phyloP scores from a whole-genome alignment of 2,329 filamentous ascomycete species.

The Elsinoe australis region DNA sequence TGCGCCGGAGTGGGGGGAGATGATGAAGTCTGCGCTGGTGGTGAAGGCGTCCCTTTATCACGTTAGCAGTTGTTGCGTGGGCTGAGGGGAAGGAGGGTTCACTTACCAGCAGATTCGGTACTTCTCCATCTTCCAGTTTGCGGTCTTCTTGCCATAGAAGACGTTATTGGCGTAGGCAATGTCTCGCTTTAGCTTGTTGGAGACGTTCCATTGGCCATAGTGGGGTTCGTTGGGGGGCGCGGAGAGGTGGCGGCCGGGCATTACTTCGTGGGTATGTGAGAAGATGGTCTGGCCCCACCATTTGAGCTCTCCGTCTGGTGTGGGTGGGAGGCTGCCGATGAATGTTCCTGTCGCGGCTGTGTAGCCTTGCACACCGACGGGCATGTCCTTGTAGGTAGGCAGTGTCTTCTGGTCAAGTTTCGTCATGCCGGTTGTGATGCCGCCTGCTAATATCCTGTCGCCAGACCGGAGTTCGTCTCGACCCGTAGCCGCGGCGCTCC shows the following conservation, averaged over 20 bases:
- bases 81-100: neutral
- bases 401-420: conserved; percentile 36
- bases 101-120: conserved; percentile 60
- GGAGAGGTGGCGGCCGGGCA: conserved; percentile 49
- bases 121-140: conserved; percentile 52
- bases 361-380: conserved; percentile 41
- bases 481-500: conserved; percentile 42
- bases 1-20: conserved; percentile 38
- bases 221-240: conserved; percentile 49
- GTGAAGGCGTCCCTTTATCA: conserved; percentile 65
- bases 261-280: conserved; percentile 46
- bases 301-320: conserved; percentile 42
- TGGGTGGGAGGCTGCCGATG: conserved; percentile 52
- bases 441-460: conserved; percentile 50
- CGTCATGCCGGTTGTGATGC: conserved; percentile 44
- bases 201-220: conserved; percentile 57
- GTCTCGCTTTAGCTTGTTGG: conserved; percentile 49
- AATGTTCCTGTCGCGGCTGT: conserved; percentile 44
- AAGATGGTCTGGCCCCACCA: conserved; percentile 58
- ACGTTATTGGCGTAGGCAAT: conserved; percentile 50
- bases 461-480: conserved; percentile 46
- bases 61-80: neutral
- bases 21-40: conserved; percentile 47
- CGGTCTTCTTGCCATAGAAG: conserved; percentile 53
- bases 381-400: conserved; percentile 35